Percentiles rank a stretch among this genome's conserved stretches.
phyloP scores from a whole-genome alignment of 2,329 filamentous ascomycete species.

The Leptographium lundbergii region DNA sequence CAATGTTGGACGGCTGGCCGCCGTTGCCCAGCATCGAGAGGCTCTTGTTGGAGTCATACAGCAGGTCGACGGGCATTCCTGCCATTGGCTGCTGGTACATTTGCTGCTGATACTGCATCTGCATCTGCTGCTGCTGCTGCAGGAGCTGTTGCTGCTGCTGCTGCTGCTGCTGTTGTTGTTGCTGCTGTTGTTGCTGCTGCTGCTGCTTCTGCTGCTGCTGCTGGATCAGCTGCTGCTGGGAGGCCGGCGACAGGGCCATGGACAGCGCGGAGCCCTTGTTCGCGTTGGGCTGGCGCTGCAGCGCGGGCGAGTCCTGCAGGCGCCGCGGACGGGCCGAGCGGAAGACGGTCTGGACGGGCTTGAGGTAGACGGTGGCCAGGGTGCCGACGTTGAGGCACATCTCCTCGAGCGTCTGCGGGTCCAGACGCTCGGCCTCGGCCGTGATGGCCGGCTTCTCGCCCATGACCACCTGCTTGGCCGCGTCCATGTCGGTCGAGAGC shows the following conservation, averaged over 20 bases:
- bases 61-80: constrained; percentile 25
- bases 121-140: constrained; percentile 4
- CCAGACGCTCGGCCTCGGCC: constrained; percentile 87
- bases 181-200: constrained; percentile 3
- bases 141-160: constrained; percentile 4
- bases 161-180: neutral
- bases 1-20: constrained; percentile 37
- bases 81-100: constrained; percentile 9
- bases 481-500: constrained; percentile 78
- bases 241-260: constrained; percentile 15
- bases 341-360: constrained; percentile 95
- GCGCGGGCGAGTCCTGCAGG: constrained; percentile 69
- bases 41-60: constrained; percentile 43
- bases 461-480: constrained; percentile 86
- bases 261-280: constrained; percentile 12
- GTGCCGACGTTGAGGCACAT: constrained; percentile 96
- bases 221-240: constrained; percentile 6
- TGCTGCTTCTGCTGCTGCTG: constrained; percentile 6
- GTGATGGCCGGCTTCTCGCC: constrained; percentile 94
- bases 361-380: constrained; percentile 91
- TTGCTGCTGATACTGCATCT: neutral
- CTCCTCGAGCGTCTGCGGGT: constrained; percentile 83
- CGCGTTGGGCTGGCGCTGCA: constrained; percentile 61
- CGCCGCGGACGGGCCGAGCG: constrained; percentile 70
- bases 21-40: constrained; percentile 46